Evolutionary conservation across 148 eudicot genomes (phyloP), one percentile per base, ranked within the genome.

Genomic region (Oxyria digyna): DNA sequence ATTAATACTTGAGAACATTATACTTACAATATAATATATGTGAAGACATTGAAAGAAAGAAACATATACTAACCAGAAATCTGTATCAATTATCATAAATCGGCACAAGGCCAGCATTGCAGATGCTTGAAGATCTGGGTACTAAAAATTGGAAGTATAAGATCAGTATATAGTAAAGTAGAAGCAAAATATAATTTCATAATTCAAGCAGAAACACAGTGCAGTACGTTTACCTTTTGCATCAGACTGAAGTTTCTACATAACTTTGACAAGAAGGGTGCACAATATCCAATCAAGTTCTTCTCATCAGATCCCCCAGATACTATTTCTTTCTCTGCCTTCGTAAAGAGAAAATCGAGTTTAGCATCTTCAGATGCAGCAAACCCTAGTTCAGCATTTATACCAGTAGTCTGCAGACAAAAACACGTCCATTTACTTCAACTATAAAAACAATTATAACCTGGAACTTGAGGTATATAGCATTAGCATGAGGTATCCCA

Each of bases 101-200:
- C 92, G 88, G 73, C 97, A 90, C 67, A 94, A 80, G 69, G 98
- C 97, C 71, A 90, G 98, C 98, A 94, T 94, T 59, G 87, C 97
- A 73, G 98, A 82, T 59, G 92, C 88, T 77, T 94, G 98, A 70
- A 94, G 86, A 66, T 86, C 96, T 48, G 96, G 91, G 77, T 90
- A 80, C 98, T 93, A 63, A 35, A 83, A 79, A 72, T 62, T 68
- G 74, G 57, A 33, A 74, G n/a, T 17, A 65, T 42, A 41, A 59
- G 15, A 68, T 75, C 62, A 70, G 72, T 15, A 13, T 57, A 18
- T 21, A 21, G 8, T 9, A 67, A 13, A 41, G 12, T 67, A 55
- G 20, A 31, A 59, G 20, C 29, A 59, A 59, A 59, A 29, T 59
- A 4, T 59, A 13, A 59, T 27, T 5, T 31, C 18, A 29, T 6